Percentiles rank a stretch among this genome's conserved stretches.
phyloP scores from a whole-genome alignment of 352 stramenopile species.

The Pythium oligandrum region DNA sequence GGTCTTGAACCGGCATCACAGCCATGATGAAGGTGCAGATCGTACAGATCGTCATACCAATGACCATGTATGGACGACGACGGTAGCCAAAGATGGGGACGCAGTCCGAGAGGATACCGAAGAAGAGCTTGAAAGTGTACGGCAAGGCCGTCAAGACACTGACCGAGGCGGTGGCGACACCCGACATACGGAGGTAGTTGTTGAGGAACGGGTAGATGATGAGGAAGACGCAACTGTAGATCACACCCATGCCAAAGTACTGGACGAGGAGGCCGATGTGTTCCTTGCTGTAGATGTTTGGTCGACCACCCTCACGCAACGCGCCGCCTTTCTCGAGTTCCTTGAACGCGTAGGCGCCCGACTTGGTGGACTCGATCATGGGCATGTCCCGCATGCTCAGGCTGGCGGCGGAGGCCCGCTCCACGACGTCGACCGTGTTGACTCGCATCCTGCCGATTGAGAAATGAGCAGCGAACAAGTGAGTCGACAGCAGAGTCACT shows the following conservation, averaged over 20 bases:
- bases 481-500: no score
- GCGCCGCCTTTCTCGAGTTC: constrained; percentile 20
- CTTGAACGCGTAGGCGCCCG: constrained; percentile 9
- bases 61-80: constrained; percentile 45
- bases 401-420: constrained; percentile 14
- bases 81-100: constrained; percentile 49
- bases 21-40: constrained; percentile 24
- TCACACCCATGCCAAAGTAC: constrained; percentile 24
- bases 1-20: constrained; percentile 15
- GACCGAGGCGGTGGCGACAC: constrained; percentile 21
- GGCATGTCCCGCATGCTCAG: constrained; percentile 4
- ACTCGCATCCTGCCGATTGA: not conserved
- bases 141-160: constrained; percentile 39
- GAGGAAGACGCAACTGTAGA: constrained; percentile 25
- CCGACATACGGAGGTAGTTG: constrained; percentile 36
- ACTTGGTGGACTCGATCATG: constrained; percentile 5
- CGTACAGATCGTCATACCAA: constrained; percentile 25
- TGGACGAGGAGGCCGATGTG: constrained; percentile 32
- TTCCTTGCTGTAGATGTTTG: constrained; percentile 27
- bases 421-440: constrained; percentile 19
- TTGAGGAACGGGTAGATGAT: constrained; percentile 36
- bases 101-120: constrained; percentile 55
- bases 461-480: constrained; percentile 1
- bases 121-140: constrained; percentile 59
- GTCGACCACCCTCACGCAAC: constrained; percentile 22